Percentiles rank a stretch among this genome's conserved stretches.
Evolutionary conservation across 169 alveolate species (phyloP).

Genomic region (Miamiensis avidus): DNA sequence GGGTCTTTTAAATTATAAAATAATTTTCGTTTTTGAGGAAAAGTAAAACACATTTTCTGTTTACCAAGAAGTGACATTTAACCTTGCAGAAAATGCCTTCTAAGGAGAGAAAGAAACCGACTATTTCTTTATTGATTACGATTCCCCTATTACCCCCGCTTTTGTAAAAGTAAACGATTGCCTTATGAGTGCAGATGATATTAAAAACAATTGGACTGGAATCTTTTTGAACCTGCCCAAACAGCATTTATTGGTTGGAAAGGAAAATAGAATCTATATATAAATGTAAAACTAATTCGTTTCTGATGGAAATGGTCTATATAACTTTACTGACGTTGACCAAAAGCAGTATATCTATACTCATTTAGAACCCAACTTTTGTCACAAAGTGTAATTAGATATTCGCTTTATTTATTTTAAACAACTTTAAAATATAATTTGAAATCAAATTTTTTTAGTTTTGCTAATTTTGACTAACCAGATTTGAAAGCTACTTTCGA

Average conservation of each 20-base stretch:
- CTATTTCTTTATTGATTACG: neutral
- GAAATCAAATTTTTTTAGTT: constrained; percentile 2
- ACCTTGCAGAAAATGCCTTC: neutral
- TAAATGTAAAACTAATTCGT: neutral
- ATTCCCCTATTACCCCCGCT: neutral
- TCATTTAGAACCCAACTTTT: constrained; percentile 73
- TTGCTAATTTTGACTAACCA: constrained; percentile 85
- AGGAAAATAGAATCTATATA: neutral
- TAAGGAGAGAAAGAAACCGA: neutral
- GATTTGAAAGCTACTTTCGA: constrained; percentile 74
- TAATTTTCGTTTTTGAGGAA: neutral
- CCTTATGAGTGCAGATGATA: neutral
- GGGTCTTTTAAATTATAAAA: too few relatives aligned
- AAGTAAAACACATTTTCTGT: neutral
- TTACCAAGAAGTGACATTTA: neutral
- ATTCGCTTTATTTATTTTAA: neutral
- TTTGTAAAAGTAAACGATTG: neutral
- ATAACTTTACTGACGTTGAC: constrained; percentile 73
- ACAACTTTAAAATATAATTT: too few relatives aligned
- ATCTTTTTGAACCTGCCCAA: neutral
- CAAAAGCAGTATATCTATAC: constrained; percentile 69
- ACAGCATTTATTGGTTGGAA: neutral
- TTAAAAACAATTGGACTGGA: neutral
- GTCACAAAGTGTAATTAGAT: constrained; percentile 56
- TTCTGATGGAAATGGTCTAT: constrained; percentile 77